Base-by-base conservation (phyloP, 2,329 filamentous ascomycete genomes). In the Camptophora hylomeconis region DNA sequence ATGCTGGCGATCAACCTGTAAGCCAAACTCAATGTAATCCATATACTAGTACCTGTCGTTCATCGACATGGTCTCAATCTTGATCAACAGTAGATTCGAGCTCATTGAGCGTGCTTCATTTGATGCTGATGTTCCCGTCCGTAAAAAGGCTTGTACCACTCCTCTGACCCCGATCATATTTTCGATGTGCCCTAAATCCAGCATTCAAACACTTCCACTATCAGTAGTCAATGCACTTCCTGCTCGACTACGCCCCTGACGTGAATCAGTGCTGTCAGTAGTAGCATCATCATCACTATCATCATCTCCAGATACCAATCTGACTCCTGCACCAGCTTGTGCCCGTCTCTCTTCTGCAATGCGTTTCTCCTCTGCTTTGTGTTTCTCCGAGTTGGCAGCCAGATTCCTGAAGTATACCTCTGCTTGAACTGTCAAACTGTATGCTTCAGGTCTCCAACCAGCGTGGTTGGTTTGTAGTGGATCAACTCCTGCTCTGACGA, bases 391-490 rank as follows among this genome's bases (percentile, higher is more conserved):
- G 45, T 89, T 81, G 0, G 65, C 65, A 4, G 89, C 73, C 30
- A 92, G 55, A 9, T 72, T 72, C 54, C 80, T 82, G 37, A 89
- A 75, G 49, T 92, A 89, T 1, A 84, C 78, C 54, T 92, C 82
- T 2, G 81, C 80, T 48, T 83, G 77, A 5, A 83, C 75, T 0
- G 80, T 87, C 9, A 80, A 73, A 38, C 75, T 81, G 52, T 92
- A 92, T 11, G 76, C 72, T n/a, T 84, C 66, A 0, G 84, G 78
- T 1, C 75, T 84, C 80, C 83, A 92, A 47, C 72, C 76, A 62
- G 76, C 82, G 2, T 72, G 59, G 48, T 92, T 92, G 41, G 66
- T 65, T 31, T 70, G 71, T 31, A 77, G 65, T 0, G 80, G 70
- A 42, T 84, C 76, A 0, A 83, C 81, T 7, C 83, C 83, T 1